These are phyloP conservation scores for Pseudopithomyces chartarum DNA, from an alignment of 2,329 filamentous ascomycete species.

Conservation along the genomic window DNA sequence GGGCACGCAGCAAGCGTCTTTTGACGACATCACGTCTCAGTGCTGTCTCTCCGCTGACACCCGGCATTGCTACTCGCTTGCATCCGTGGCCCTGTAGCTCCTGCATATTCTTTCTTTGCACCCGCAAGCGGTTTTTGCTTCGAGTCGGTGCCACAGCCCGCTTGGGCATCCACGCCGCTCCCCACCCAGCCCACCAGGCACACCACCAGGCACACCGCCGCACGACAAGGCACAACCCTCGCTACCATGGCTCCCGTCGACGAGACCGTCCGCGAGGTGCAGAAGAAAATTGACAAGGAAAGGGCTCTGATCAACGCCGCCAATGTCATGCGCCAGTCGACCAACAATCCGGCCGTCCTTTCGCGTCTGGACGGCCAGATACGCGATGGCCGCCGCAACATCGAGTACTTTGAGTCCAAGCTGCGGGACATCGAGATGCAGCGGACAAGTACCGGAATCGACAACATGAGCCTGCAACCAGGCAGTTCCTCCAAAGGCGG, in stretches of 20 bases:
- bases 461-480: conserved; percentile 67
- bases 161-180: conserved; percentile 29
- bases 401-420: conserved; percentile 93
- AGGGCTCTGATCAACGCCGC: conserved; percentile 93
- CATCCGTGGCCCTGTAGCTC: conserved; percentile 1
- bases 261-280: conserved; percentile 76
- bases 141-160: conserved; percentile 24
- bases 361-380: conserved; percentile 92
- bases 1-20: conserved; percentile 4
- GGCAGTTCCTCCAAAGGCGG: conserved; percentile 46
- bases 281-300: conserved; percentile 97
- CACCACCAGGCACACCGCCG: conserved; percentile 25
- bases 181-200: conserved; percentile 29
- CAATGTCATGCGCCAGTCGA: conserved; percentile 93
- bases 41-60: conserved; percentile 9
- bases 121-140: conserved; percentile 3
- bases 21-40: conserved; percentile 15
- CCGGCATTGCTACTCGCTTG: conserved; percentile 21
- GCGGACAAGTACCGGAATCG: conserved; percentile 70
- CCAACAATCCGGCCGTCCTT: conserved; percentile 88
- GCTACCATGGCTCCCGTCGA: conserved; percentile 62
- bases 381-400: conserved; percentile 88
- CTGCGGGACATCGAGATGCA: conserved; percentile 87
- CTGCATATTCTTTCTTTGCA: conserved; percentile 16
- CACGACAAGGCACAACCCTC: conserved; percentile 18